Conservation (phyloP, 148 eudicot species). For the Dianthus caryophyllus region DNA sequence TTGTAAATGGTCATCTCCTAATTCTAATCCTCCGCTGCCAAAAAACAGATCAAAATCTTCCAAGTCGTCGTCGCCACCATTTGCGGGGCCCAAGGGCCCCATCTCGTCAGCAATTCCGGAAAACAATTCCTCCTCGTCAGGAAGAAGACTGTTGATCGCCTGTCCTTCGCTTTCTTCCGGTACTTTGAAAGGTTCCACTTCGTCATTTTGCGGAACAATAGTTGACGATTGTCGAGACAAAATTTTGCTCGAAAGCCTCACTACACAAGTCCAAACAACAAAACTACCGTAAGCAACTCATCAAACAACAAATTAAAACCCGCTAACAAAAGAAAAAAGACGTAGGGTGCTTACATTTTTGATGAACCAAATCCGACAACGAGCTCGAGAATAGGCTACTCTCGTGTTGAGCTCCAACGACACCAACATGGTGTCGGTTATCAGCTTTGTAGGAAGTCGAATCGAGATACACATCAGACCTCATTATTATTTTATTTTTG, state of each 20-base stretch:
- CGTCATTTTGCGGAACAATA: constrained; percentile 24
- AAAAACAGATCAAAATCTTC: constrained; percentile 69
- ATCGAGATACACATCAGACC: constrained; percentile 30
- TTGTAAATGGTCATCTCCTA: constrained; percentile 35
- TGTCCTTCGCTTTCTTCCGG: constrained; percentile 46
- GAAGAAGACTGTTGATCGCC: constrained; percentile 54
- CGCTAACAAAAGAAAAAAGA: background rate
- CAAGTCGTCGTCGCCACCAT: constrained; percentile 36
- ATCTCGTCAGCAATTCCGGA: constrained; percentile 51
- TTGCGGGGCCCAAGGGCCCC: constrained; percentile 29
- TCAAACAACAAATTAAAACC: background rate
- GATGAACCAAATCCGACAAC: constrained; percentile 35
- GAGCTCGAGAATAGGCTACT: constrained; percentile 45
- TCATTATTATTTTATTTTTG: constrained; percentile 31
- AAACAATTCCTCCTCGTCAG: constrained; percentile 74
- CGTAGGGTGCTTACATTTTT: constrained; percentile 31
- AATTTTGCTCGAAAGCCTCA: constrained; percentile 35
- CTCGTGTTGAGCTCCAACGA: constrained; percentile 35
- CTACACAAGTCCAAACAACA: constrained; percentile 32
- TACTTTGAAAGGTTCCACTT: constrained; percentile 29
- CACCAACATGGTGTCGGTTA: constrained; percentile 26
- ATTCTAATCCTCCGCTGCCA: constrained; percentile 63
- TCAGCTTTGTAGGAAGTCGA: constrained; percentile 19
- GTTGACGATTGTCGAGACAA: constrained; percentile 30
- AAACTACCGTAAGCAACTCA: constrained; percentile 4